Base-by-base conservation (phyloP, 768 basidiomycete genomes). In the Tricholoma matsutake region DNA sequence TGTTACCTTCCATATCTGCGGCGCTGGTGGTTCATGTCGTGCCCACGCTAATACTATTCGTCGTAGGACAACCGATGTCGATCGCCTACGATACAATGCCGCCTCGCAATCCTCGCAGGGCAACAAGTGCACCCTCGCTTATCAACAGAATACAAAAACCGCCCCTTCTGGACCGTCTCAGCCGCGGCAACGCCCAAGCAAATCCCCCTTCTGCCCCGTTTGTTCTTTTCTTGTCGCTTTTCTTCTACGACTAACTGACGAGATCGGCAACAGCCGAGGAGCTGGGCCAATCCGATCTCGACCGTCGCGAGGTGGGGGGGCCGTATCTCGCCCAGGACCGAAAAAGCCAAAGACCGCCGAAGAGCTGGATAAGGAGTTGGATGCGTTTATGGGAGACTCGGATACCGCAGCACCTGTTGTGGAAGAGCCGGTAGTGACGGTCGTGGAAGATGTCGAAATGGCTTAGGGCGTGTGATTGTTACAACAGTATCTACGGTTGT, bases 291-390 rank as follows among this genome's bases (percentile, higher is more conserved):
- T 81, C 61, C 83, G 87, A 58, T 74, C 73, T 22, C 77, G 80
- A 61, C 74, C 73, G 25, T 70, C 72, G 53, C 76, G 75, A 8
- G 72, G 57, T n/a, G 61, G 63, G 25, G 61, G 63, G 25, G 68
- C 69, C 4, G 64, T 66, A 9, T 51, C 64, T 22, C 71, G 62
- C 63, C 67, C 69, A 25, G 61, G 56, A 53, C 72, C 72, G 20
- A 76, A 81, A 68, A 86, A 87, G 74, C 80, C 83, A 3, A 86
- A 91, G 74, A 90, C 90, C 1, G 90, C 85, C 7, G 89, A 87
- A 60, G 91, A 96, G 65, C 75, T 97, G 61, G 94, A 97, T 72
- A 87, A 83, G 71, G 94, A 97, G 74, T 72, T 97, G 61, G 94
- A 97, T 65, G 84, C 87, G 3, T 92, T 92, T 67, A 91, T 93